Evolutionary conservation across 108 stramenopile species (phyloP).

Genomic region (Epipyxis sp.): DNA sequence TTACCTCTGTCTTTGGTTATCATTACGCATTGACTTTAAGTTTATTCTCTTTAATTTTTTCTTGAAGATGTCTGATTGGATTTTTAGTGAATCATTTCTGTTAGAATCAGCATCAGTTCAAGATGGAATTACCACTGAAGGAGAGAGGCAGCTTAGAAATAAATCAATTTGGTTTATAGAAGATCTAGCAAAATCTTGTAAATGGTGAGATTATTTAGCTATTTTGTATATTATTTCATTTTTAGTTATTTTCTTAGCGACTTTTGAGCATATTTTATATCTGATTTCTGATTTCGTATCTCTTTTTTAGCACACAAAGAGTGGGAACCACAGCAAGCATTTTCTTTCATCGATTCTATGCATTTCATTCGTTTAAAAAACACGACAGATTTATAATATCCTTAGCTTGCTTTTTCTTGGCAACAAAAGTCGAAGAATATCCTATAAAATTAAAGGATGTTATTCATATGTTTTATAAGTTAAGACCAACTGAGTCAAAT

Average conservation of each 20-base stretch:
- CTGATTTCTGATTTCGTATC: background rate
- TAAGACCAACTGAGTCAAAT: no score
- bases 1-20: no score
- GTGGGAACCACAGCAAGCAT: conserved; percentile 73
- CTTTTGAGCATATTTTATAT: background rate
- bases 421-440: conserved; percentile 80
- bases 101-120: background rate
- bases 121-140: background rate
- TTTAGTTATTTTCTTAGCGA: background rate
- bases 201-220: background rate
- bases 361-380: conserved; percentile 72
- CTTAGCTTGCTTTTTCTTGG: conserved; percentile 72
- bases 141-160: background rate
- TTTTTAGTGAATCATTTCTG: background rate
- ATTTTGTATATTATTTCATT: background rate
- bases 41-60: background rate
- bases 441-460: conserved; percentile 71
- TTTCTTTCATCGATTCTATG: conserved; percentile 83
- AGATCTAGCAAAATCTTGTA: background rate
- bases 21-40: background rate
- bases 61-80: background rate
- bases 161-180: conserved; percentile 18
- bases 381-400: conserved; percentile 80
- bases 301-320: conserved; percentile 48
- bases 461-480: conserved; percentile 66